A percentile compares a stretch with the other conserved stretches of the same genome.
Conservation (phyloP, 176 grass and related monocot genomes). For the Bothriochloa decipiens region DNA sequence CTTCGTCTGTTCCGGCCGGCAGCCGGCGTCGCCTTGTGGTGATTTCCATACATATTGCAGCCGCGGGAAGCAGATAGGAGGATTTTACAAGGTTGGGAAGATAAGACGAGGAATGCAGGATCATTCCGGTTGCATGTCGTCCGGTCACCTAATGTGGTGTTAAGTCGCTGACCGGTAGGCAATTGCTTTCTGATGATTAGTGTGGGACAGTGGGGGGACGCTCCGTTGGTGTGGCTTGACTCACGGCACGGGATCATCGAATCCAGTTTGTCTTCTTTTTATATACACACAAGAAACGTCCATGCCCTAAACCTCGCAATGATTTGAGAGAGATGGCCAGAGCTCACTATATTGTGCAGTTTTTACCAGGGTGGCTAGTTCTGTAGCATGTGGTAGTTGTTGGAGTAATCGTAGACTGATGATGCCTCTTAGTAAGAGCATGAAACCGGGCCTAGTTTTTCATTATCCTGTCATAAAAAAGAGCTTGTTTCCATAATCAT, state of each 20-base stretch:
- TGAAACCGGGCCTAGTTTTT: not conserved
- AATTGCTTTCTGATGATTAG: slow-evolving; percentile 43
- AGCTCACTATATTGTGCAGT: not conserved
- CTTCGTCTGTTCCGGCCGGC: slow-evolving; percentile 11
- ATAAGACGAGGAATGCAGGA: not conserved
- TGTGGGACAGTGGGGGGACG: slow-evolving; percentile 11
- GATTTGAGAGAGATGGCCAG: too few species aligned
- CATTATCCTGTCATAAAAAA: not conserved
- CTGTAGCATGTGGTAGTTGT: not conserved
- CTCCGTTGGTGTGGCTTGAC: slow-evolving; percentile 14
- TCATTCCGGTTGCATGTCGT: slow-evolving; percentile 33
- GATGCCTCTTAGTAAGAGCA: not conserved
- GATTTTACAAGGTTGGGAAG: not conserved
- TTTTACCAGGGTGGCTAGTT: not conserved
- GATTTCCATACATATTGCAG: not conserved
- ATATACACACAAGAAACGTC: not conserved
- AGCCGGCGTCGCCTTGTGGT: not conserved
- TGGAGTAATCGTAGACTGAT: not conserved
- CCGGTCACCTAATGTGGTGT: slow-evolving; percentile 32
- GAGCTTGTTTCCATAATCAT: not conserved
- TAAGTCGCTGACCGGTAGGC: slow-evolving; percentile 30
- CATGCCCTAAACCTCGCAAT: not conserved
- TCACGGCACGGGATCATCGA: not conserved
- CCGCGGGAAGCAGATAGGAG: not conserved
- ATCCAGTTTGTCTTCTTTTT: slow-evolving; percentile 39